Conservation (phyloP, 2,329 filamentous ascomycete species). For the Aspergillus terreus region DNA sequence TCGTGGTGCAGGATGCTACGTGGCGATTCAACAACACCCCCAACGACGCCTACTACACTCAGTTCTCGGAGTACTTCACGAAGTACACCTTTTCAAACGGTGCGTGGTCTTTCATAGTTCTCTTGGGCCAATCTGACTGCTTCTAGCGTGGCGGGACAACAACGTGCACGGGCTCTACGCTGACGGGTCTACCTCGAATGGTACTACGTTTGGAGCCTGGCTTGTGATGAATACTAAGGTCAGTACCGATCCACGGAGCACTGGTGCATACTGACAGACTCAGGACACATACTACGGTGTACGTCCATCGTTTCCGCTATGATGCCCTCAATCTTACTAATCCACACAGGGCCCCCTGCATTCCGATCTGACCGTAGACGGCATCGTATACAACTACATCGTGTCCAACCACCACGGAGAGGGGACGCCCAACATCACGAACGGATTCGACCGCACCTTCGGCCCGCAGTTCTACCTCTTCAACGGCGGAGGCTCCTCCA, state of each 20-base stretch:
- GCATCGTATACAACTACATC: slow-evolving; percentile 64
- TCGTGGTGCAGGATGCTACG: slow-evolving; percentile 61
- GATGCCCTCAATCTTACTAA: background rate
- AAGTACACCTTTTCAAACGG: slow-evolving; percentile 62
- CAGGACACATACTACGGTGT: slow-evolving; percentile 29
- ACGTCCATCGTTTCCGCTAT: background rate
- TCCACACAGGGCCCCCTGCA: slow-evolving; percentile 51
- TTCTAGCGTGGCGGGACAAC: slow-evolving; percentile 51
- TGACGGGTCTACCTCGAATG: slow-evolving; percentile 49
- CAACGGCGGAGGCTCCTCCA: slow-evolving; percentile 52
- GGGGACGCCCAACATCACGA: slow-evolving; percentile 60
- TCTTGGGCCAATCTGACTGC: background rate
- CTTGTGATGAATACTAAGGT: slow-evolving; percentile 63
- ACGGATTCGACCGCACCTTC: slow-evolving; percentile 63
- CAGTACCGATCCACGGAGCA: slow-evolving; percentile 28
- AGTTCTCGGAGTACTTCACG: slow-evolving; percentile 61
- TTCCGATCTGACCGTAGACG: slow-evolving; percentile 61
- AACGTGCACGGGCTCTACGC: slow-evolving; percentile 55
- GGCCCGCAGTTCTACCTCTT: slow-evolving; percentile 63
- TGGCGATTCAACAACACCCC: slow-evolving; percentile 57
- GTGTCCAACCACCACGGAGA: slow-evolving; percentile 62
- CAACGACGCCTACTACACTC: slow-evolving; percentile 52
- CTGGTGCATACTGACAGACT: background rate
- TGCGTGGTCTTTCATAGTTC: background rate
- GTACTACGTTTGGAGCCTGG: slow-evolving; percentile 58